Conservation (phyloP, 179 eudicot species). For the Beta corolliflora region DNA sequence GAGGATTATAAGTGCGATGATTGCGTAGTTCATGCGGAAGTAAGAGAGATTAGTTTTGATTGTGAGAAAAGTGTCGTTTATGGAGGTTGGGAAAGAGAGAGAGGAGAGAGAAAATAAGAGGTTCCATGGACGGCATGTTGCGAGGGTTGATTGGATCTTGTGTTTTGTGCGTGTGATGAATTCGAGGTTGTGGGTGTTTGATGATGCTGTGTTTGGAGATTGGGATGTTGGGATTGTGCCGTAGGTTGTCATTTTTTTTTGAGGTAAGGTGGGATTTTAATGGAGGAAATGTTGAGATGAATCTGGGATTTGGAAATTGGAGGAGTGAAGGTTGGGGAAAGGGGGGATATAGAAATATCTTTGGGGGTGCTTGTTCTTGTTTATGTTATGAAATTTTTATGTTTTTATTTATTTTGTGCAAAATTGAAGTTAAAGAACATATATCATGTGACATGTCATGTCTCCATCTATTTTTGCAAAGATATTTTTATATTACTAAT, state of each 20-base stretch:
- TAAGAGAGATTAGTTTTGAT: constrained; percentile 52
- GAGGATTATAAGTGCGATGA: constrained; percentile 45
- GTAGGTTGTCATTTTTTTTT: constrained; percentile 15
- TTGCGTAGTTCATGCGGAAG: constrained; percentile 69
- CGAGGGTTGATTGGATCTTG: constrained; percentile 31
- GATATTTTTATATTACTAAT: no score
- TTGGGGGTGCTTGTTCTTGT: not conserved
- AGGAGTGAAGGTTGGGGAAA: not conserved
- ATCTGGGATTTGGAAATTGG: not conserved
- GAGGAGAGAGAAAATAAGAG: constrained; percentile 40
- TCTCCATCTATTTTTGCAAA: no score
- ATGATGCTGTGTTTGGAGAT: constrained; percentile 8
- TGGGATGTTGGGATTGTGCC: constrained; percentile 30
- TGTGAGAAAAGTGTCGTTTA: constrained; percentile 44
- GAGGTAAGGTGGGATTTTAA: not conserved
- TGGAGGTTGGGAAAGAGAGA: constrained; percentile 45
- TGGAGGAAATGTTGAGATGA: not conserved
- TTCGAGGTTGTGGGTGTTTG: constrained; percentile 13
- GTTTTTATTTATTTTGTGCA: no score
- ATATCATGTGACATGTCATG: no score
- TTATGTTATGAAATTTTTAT: no score
- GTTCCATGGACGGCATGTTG: constrained; percentile 67
- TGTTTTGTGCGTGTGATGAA: constrained; percentile 41
- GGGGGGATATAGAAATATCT: not conserved
- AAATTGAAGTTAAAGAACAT: no score